Evolutionary conservation across 805 yeast genomes (phyloP).

Genomic region (Candida rishiriensis): DNA sequence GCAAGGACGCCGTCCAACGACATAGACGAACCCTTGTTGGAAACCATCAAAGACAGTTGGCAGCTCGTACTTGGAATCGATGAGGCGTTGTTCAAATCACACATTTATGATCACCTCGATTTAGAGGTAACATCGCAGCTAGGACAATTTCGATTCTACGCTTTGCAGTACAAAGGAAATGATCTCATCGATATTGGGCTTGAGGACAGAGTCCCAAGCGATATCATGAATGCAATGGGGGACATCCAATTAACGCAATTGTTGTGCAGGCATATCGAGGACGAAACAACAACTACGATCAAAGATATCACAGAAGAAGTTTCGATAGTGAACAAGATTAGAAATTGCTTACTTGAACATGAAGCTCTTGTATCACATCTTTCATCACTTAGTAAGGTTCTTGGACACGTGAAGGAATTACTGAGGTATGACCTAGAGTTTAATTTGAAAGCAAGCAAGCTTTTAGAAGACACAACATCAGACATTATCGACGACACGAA

Average conservation of each 20-base stretch:
- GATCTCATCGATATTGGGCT: not conserved
- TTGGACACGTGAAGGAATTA: conserved; percentile 3
- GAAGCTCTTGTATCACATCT: conserved; percentile 5
- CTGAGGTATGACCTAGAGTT: conserved; percentile 15
- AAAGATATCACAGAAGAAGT: conserved; percentile 17
- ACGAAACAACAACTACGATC: conserved; percentile 11
- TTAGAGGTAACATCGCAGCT: conserved; percentile 10
- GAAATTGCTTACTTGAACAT: conserved; percentile 13
- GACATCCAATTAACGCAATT: conserved; percentile 8
- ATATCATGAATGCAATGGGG: conserved; percentile 11
- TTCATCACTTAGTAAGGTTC: conserved; percentile 4
- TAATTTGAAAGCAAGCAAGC: conserved; percentile 12
- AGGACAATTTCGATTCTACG: conserved; percentile 11
- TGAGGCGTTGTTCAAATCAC: conserved; percentile 14
- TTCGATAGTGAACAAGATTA: conserved; percentile 17
- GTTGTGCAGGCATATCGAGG: conserved; percentile 15
- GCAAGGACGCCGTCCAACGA: conserved; percentile 6
- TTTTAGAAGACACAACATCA: conserved; percentile 16
- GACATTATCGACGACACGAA: conserved; percentile 3
- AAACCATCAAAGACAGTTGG: conserved; percentile 20
- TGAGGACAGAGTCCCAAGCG: not conserved
- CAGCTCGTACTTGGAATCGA: conserved; percentile 23
- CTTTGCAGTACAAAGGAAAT: conserved; percentile 7
- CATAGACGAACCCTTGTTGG: conserved; percentile 3
- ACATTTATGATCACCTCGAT: conserved; percentile 13